These are phyloP conservation scores for Cladophialophora psammophila DNA, from an alignment of 2,329 filamentous ascomycete species.

Conservation along the genomic window DNA sequence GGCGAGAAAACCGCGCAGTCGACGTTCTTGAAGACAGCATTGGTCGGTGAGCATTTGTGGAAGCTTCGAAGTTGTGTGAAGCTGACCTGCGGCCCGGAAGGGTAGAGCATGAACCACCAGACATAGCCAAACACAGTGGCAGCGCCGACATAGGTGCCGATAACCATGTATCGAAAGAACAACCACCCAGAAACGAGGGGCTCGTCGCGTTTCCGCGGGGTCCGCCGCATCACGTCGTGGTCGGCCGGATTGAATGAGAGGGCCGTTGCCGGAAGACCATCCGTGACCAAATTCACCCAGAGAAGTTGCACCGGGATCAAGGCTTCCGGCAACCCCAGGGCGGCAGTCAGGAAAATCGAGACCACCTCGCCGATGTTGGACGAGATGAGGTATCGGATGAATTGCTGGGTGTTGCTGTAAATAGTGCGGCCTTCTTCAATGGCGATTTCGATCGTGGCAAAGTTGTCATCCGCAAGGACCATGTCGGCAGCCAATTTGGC, in stretches of 20 bases:
- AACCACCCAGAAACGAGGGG: slow-evolving; percentile 92
- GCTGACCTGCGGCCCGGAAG: slow-evolving; percentile 84
- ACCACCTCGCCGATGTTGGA: slow-evolving; percentile 99
- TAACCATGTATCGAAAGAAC: slow-evolving; percentile 96
- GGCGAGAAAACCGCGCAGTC: slow-evolving; percentile 92
- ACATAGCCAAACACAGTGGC: slow-evolving; percentile 96
- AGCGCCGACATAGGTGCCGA: slow-evolving; percentile 91
- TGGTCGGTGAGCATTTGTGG: slow-evolving; percentile 76
- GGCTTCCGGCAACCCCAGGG: slow-evolving; percentile 95
- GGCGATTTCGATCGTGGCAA: slow-evolving; percentile 93
- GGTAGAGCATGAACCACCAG: slow-evolving; percentile 99
- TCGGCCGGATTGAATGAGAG: slow-evolving; percentile 99
- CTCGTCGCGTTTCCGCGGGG: slow-evolving; percentile 91
- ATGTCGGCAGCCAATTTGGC: slow-evolving; percentile 97
- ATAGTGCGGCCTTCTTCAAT: slow-evolving; percentile 98
- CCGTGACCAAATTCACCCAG: slow-evolving; percentile 98
- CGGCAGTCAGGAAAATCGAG: slow-evolving; percentile 97
- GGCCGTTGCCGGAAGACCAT: slow-evolving; percentile 93
- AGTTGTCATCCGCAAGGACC: slow-evolving; percentile 98
- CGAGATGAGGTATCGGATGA: slow-evolving; percentile 98
- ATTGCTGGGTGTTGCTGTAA: slow-evolving; percentile 99
- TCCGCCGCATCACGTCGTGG: slow-evolving; percentile 94
- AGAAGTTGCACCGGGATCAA: slow-evolving; percentile 95
- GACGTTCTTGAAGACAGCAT: slow-evolving; percentile 80
- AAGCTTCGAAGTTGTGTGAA: slow-evolving; percentile 92